Base-by-base conservation (phyloP, 2,329 filamentous ascomycete species). In the Alternaria hordeiaustralica region DNA sequence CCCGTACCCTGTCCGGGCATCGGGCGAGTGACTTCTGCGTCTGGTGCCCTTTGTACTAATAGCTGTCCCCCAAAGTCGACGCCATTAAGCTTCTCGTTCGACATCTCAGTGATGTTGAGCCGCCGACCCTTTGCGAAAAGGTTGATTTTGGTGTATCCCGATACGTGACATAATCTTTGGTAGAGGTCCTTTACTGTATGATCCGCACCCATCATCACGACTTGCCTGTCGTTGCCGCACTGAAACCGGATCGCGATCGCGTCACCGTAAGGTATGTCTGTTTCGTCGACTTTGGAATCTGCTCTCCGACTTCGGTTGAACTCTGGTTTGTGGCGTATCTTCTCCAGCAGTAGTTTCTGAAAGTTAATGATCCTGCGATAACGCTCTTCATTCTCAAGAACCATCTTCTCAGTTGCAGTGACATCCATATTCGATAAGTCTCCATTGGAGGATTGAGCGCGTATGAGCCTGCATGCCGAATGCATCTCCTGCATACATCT, bases 61-160 rank as follows among this genome's bases (percentile, higher is more conserved):
- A 80, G 59, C 23, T 73, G 69, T 2, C 64, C 70, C 8, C 62
- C 69, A 30, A 79, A 60, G 25, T 73, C 69, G 13, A 73, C 58
- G n/a, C 93, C 90, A 55, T 88, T 85, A 9, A 96, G 79, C 4
- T 90, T 90, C 64, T 85, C 62, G 21, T 65, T 84, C 23, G 89
- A 86, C 21, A 83, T 82, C 55, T 89, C 86, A 3, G 84, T 83
- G 2, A 92, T 85, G 46, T 89, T 83, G 59, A 95, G 82, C n/a
- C 86, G 84, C 58, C 86, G 85, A 1, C 93, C 93, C 15, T 87
- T 86, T 67, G 89, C 89, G 75, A 93, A 95, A 1, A 92, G 83
- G 4, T 88, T 89, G 71, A 93, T 92, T 71, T 91, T 92, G 6
- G 89, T 87, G 74, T 94, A 96, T 0, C 92, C 91, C 0, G 92